These are phyloP conservation scores for Myxozyma melibiosi DNA, from an alignment of 805 yeast species.

Conservation along the genomic window DNA sequence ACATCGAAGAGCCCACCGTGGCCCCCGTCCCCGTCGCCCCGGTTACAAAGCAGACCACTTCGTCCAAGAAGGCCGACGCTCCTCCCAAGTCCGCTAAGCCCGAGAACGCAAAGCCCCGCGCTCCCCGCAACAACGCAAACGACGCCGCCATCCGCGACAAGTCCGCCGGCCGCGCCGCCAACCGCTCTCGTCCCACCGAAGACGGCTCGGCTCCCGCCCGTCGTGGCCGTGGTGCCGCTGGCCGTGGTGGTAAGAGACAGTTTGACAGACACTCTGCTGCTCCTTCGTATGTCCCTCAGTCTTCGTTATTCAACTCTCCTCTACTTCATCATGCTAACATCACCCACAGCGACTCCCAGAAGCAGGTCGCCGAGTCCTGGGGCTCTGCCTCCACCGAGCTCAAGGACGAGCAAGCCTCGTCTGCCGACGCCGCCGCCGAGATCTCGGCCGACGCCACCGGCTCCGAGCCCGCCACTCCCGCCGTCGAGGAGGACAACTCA, in stretches of 20 bases:
- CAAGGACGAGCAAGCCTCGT: slow-evolving; percentile 64
- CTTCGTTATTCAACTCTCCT: neutral
- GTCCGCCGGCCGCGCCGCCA: slow-evolving; percentile 61
- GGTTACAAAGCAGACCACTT: slow-evolving; percentile 67
- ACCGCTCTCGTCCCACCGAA: slow-evolving; percentile 33
- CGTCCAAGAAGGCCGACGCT: slow-evolving; percentile 79
- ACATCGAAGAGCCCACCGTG: slow-evolving; percentile 76
- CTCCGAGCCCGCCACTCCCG: slow-evolving; percentile 46
- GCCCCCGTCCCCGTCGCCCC: slow-evolving; percentile 20
- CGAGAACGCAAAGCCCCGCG: slow-evolving; percentile 60
- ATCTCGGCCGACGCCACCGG: slow-evolving; percentile 43
- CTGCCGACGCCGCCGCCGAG: slow-evolving; percentile 51
- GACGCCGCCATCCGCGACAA: slow-evolving; percentile 76
- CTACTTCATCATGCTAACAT: neutral
- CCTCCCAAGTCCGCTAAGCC: slow-evolving; percentile 77
- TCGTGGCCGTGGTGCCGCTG: slow-evolving; percentile 26
- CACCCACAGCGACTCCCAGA: slow-evolving; percentile 64
- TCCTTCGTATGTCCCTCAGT: slow-evolving; percentile 20
- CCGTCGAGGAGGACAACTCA: slow-evolving; percentile 46
- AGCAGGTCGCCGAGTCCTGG: slow-evolving; percentile 85
- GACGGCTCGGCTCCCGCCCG: slow-evolving; percentile 29
- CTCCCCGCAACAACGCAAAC: slow-evolving; percentile 67
- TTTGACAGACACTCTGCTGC: slow-evolving; percentile 72
- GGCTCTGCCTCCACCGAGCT: slow-evolving; percentile 57
- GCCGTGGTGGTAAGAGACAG: slow-evolving; percentile 22